phyloP scores from a whole-genome alignment of 139 green algal genomes.

The Edaphochlamys debaryana region DNA sequence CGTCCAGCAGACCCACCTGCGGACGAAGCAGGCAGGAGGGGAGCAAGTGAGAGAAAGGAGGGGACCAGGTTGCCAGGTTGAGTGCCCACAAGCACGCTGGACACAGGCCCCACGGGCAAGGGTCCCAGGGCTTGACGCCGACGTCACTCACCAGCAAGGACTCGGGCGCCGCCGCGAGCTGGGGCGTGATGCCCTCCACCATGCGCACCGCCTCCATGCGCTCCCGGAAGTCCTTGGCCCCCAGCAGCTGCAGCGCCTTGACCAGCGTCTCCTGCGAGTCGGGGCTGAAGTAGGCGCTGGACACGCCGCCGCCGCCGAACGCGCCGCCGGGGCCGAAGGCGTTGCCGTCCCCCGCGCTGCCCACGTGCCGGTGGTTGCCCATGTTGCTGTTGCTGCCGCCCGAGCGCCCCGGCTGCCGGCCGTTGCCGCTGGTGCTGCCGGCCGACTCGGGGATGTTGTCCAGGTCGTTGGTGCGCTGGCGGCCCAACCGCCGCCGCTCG shows the following conservation, averaged over 20 bases:
- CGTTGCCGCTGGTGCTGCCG: slow-evolving; percentile 20
- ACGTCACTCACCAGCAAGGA: slow-evolving; percentile 42
- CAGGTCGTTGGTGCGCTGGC: slow-evolving; percentile 24
- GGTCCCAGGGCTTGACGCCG: too few species aligned
- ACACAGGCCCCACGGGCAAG: too few species aligned
- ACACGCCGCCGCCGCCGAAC: background rate
- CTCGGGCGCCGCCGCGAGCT: slow-evolving; percentile 42
- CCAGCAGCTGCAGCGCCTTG: slow-evolving; percentile 42
- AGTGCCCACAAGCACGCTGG: too few species aligned
- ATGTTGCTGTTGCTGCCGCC: background rate
- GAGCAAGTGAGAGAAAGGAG: too few species aligned
- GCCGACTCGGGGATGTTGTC: slow-evolving; percentile 18
- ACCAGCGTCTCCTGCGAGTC: slow-evolving; percentile 35
- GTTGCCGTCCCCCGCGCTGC: background rate
- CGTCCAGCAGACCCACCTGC: slow-evolving; percentile 35
- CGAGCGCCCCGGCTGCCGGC: background rate
- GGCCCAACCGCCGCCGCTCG: slow-evolving; percentile 13
- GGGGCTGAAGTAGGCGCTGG: background rate
- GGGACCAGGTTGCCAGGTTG: too few species aligned
- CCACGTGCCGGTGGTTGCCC: background rate
- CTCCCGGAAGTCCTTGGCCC: slow-evolving; percentile 65
- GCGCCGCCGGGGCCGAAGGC: too few species aligned
- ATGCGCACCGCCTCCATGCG: slow-evolving; percentile 52
- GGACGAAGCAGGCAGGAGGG: too few species aligned
- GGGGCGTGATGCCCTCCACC: slow-evolving; percentile 44